Evolutionary conservation across 1,139 yeast genomes (phyloP).

Genomic region (Suhomyces bolitotheri): DNA sequence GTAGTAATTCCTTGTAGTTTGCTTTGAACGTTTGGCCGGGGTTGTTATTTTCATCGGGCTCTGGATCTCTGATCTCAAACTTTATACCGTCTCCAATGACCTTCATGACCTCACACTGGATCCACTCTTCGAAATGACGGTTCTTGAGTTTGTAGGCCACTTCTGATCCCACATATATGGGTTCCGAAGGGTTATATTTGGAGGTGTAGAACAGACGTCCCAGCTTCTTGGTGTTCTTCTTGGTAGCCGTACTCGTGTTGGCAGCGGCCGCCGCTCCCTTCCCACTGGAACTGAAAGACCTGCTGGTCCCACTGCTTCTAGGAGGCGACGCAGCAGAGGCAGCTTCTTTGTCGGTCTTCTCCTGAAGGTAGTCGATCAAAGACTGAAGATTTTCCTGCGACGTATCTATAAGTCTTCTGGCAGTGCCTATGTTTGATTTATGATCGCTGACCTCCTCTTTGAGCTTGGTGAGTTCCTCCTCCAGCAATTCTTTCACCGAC

Average conservation of each 20-base stretch:
- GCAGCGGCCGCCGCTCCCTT: conserved; percentile 9
- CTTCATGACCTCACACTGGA: conserved; percentile 86
- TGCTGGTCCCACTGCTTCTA: conserved; percentile 4
- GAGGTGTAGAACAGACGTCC: conserved; percentile 47
- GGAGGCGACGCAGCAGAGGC: conserved; percentile 5
- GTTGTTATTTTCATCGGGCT: conserved; percentile 91
- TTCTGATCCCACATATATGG: conserved; percentile 68
- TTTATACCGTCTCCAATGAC: conserved; percentile 74
- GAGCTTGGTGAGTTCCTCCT: conserved; percentile 41
- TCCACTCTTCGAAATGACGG: conserved; percentile 85
- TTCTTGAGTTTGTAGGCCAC: conserved; percentile 82
- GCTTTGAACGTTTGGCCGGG: conserved; percentile 89
- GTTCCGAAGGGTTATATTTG: conserved; percentile 59
- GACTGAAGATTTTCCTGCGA: conserved; percentile 41
- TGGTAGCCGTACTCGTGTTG: conserved; percentile 11
- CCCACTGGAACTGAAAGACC: conserved; percentile 11
- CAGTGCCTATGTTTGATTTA: conserved; percentile 56
- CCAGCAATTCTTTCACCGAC: conserved; percentile 24
- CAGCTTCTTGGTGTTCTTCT: conserved; percentile 31
- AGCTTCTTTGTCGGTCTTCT: conserved; percentile 10
- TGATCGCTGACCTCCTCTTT: conserved; percentile 51
- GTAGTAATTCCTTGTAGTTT: conserved; percentile 72
- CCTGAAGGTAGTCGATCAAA: conserved; percentile 30
- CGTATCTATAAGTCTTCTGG: conserved; percentile 47
- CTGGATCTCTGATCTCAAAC: conserved; percentile 93